Evolutionary conservation across 148 eudicot species (phyloP), one percentile per base, ranked within the genome.

Genomic region (Persicaria tinctoria): DNA sequence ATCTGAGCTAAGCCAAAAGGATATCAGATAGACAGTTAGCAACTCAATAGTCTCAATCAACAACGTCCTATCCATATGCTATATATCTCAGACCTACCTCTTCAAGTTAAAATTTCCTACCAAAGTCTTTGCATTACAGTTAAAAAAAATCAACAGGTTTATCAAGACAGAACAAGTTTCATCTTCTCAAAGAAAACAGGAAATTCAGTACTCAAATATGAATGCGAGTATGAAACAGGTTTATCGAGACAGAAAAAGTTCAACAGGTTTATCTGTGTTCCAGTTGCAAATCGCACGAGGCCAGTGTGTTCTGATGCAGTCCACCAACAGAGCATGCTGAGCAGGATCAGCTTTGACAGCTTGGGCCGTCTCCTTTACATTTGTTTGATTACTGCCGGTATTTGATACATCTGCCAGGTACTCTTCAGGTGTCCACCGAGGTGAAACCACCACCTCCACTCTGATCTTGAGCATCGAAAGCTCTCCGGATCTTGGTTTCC

Each of bases 261-360:
- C 23, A 20, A 20, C 23, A 20, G 23, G 23, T 20, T 20, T 20
- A 62, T 27, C 16, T 62, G 68, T 62, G 32, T 32, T 79, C 99
- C 99, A 95, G 68, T 90, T 92, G 78, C 99, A 95, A 51, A 77
- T 81, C 44, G 99, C 91, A 56, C 97, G 93, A 4, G 94, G 78
- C 99, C 99, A 92, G 50, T 97, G 92, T 0, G 99, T 95, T 76
- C 91, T 89, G 32, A 95, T 89, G 87, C 99, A 95, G 70, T 95
- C 97, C 2, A 89, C 99, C 81, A 95, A 82, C 14, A 94, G 98
- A 8, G 98, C 98, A 71, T 90, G 96, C 76, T 89, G 96, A 46
- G 89, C 76, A 14, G 87, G 84, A 72, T 86, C 87, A 5, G 89
- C 79, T 75, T 77, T 87, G 12, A 77, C 72, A n/a, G 80, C 91